Evolutionary conservation across 2,329 filamentous ascomycete species (phyloP), one percentile per base, ranked within the genome.

Genomic region (Xylariomycetidae sp.): DNA sequence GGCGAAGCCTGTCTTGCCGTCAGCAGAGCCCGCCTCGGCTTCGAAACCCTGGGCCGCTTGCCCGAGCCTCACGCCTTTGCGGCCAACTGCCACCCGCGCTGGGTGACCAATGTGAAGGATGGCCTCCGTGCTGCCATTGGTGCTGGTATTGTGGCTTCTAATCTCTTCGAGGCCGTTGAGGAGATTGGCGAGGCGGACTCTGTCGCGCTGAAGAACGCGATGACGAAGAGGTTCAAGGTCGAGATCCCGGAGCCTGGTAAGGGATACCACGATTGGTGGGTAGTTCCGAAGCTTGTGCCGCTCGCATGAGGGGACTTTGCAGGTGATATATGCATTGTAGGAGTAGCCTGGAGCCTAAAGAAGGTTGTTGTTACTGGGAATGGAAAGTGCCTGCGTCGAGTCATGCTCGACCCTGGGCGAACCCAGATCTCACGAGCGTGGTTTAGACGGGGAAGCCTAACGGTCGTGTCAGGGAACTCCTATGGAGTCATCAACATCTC

Each of bases 121-220:
- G 72, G 70, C 8, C 65, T 84, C 48, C 78, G 77, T 49, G 76
- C 82, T n/a, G 82, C 78, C 44, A 87, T 89, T 40, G 77, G 76
- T 7, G 69, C 80, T 1, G 76, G 76, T 5, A 72, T 88, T 42
- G 75, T 79, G 0, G 70, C 85, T 26, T 68, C 70, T 16, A 67
- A n/a, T n/a, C n/a, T n/a, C n/a, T n/a, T n/a, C n/a, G n/a, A n/a
- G n/a, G n/a, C n/a, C n/a, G n/a, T n/a, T n/a, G n/a, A n/a, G n/a
- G n/a, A n/a, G n/a, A n/a, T n/a, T n/a, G n/a, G n/a, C n/a, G n/a
- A n/a, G n/a, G n/a, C n/a, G n/a, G n/a, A n/a, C n/a, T n/a, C n/a
- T n/a, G n/a, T n/a, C n/a, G n/a, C n/a, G n/a, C n/a, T n/a, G n/a
- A n/a, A n/a, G n/a, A n/a, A n/a, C n/a, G n/a, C n/a, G n/a, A n/a